Evolutionary conservation across 768 basidiomycete genomes (phyloP).

Genomic region (Macrolepiota albuminosa): DNA sequence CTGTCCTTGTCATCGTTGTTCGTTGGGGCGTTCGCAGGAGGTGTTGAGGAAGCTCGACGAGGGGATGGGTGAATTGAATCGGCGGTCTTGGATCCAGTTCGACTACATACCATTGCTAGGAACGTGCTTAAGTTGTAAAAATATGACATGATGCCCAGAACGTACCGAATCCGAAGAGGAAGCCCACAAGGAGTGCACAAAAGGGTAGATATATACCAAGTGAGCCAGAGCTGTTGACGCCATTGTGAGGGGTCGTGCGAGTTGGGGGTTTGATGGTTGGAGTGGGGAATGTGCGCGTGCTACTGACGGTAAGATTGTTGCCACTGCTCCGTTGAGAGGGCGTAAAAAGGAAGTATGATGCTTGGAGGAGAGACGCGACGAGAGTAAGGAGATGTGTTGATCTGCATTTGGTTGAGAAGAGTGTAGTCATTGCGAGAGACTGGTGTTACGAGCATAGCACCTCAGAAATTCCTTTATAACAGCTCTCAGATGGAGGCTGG

Average conservation of each 20-base stretch:
- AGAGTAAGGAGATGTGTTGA: neutral
- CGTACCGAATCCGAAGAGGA: neutral
- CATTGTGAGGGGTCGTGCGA: neutral
- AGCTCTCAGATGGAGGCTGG: neutral
- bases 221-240: neutral
- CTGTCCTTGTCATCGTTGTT: neutral
- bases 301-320: neutral
- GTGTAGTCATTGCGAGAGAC: neutral
- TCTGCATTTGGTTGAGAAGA: neutral
- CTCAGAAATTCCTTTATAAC: neutral
- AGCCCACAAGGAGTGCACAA: neutral
- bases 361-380: neutral
- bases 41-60: neutral
- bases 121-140: neutral
- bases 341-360: neutral
- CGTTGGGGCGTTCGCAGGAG: neutral
- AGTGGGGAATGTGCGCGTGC: neutral
- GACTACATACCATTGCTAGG: neutral
- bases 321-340: neutral
- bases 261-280: neutral
- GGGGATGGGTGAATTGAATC: neutral
- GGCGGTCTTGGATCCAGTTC: neutral
- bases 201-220: neutral
- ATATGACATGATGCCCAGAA: neutral
- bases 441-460: neutral